Conservation (phyloP, 2,329 filamentous ascomycete genomes). For the Fusarium duplospermum region DNA sequence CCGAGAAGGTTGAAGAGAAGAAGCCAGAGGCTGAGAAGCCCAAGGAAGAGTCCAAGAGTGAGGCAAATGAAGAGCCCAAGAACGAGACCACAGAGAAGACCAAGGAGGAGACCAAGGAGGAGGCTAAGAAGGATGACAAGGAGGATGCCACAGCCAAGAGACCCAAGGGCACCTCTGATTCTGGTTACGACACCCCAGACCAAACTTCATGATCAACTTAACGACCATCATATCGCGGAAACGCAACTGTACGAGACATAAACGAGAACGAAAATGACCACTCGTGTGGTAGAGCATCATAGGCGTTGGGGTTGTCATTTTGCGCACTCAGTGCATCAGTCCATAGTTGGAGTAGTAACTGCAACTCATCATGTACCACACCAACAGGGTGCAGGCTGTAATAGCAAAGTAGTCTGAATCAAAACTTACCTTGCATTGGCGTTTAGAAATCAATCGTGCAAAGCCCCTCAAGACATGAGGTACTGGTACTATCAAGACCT, state of each 20-base stretch:
- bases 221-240: constrained; percentile 10
- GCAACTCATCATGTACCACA: neutral
- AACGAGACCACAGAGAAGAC: constrained; percentile 14
- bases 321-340: neutral
- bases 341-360: neutral
- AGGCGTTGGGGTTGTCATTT: constrained; percentile 22
- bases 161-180: constrained; percentile 48
- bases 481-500: neutral
- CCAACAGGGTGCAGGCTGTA: neutral
- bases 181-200: constrained; percentile 49
- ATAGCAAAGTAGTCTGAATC: neutral
- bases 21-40: neutral
- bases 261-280: neutral
- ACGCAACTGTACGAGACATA: constrained; percentile 1
- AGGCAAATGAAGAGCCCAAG: neutral
- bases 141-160: constrained; percentile 19
- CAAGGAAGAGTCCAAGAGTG: constrained; percentile 4
- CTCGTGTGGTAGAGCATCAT: neutral
- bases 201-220: constrained; percentile 23
- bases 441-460: neutral
- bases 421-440: neutral
- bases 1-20: constrained; percentile 21
- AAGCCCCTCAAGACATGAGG: neutral
- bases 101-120: constrained; percentile 26
- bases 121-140: constrained; percentile 3